Evolutionary conservation across 768 basidiomycete species (phyloP), one percentile per base, ranked within the genome.

Genomic region (Psilocybe cyanescens): DNA sequence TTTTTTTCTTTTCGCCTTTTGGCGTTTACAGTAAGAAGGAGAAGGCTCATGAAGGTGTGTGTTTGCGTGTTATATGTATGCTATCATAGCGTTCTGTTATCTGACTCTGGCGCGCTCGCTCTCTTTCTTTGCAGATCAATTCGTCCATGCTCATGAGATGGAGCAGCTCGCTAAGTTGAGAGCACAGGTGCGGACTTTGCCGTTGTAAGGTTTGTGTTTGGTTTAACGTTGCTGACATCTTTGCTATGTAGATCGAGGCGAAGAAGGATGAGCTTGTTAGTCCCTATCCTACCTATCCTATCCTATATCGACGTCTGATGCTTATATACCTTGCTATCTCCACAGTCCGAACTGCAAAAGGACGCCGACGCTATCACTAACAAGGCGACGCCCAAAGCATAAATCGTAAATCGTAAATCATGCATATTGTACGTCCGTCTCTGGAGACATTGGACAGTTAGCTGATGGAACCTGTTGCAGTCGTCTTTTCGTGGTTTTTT

Each of bases 11-110:
- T 14, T 33, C 37, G 7, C 9, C 19, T 49, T 30, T 9, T 24
- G n/a, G 19, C 24, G 11, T 59, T 46, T 72, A 39, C 72, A 92
- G 90, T 68, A 85, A 86, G 74, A 91, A 85, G 74, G 90, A 91
- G 73, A 87, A 83, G 70, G 90, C 89, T 17, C 83, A 89, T 55
- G 90, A 92, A 59, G 71, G 74, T 73, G 59, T 9, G 55, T 33
- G 19, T 24, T 24, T 24, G 24, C 24, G 24, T 24, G 24, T 24
- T 24, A 24, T 24, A 24, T 24, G 24, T 24, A 24, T 24, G 24
- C 24, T 24, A 2, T 24, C 24, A 24, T 24, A 24, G 2, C 2
- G 24, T 24, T 24, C 16, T 31, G 31, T 8, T 41, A 2, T 46
- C n/a, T 48, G 24, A 44, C 8, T n/a, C 14, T 44, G 41, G 7